Base-by-base conservation (phyloP, 768 basidiomycete species). In the Dendrothele bispora region DNA sequence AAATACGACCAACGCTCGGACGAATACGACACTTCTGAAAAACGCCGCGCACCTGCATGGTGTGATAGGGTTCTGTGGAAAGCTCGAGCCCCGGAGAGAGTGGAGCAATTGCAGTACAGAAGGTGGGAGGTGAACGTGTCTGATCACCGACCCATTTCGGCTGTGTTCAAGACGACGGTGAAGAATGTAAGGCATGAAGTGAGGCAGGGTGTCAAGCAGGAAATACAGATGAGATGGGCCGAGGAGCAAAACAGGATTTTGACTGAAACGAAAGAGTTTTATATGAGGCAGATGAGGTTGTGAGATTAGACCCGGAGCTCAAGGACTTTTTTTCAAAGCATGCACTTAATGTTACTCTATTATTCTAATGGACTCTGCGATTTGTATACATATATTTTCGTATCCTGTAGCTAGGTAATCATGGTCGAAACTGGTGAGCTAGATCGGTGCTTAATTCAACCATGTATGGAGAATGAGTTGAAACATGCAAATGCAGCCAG, bases 61-160 rank as follows among this genome's bases (percentile, higher is more conserved):
- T 99, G 95, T 62, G 95, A 99, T 63, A 85, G 95, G 5, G 81
- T 99, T 18, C 69, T 98, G 34, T 95, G 86, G 82, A 81, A 84
- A 4, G 71, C 80, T 34, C 72, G 72, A 14, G 79, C 75, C 14
- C 71, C 73, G 12, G 67, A 63, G 11, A 74, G 90, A 7, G 83
- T 95, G 24, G 61, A 70, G 45, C 77, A 81, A 60, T 50, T 90
- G 55, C 81, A 82, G 57, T 97, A 99, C 65, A 65, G 65, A 35
- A 75, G 95, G 17, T 95, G 91, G 64, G 94, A 97, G 65, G 79
- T 76, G 43, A 89, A 91, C 54, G 83, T 95, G 4, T 91, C 89
- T 7, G 94, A 98, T 67, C 95, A 97, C 66, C 77, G 90, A 5
- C 92, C 95, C 7, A 80, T 98, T 39, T 91, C 88, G 25, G 86